Conservation (phyloP, 2,329 filamentous ascomycete genomes). For the Aureobasidium sp. region DNA sequence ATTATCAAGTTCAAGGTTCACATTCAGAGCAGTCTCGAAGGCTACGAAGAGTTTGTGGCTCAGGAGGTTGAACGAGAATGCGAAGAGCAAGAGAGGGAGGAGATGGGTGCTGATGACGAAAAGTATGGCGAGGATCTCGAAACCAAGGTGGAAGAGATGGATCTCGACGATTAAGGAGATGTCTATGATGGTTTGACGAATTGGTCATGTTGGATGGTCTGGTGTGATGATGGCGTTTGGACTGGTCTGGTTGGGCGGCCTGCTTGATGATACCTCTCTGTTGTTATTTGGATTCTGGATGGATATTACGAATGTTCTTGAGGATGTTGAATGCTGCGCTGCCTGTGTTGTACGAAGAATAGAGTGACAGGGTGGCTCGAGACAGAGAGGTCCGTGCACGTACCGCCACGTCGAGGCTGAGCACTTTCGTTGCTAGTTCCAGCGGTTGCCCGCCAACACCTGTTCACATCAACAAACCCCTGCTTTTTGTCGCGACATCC, state of each 20-base stretch:
- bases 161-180: constrained; percentile 1
- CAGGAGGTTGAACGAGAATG: constrained; percentile 72
- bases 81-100: constrained; percentile 38
- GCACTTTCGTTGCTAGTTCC: background rate
- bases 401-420: constrained; percentile 1
- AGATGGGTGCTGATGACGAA: constrained; percentile 15
- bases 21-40: constrained; percentile 82
- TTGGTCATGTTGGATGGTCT: background rate
- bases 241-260: background rate
- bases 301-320: background rate
- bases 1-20: constrained; percentile 99
- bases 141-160: constrained; percentile 6
- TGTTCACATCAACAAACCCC: constrained; percentile 13
- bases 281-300: background rate
- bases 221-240: background rate
- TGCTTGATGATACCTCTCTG: constrained; percentile 11
- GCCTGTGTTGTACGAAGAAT: background rate
- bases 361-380: background rate
- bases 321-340: background rate
- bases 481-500: background rate
- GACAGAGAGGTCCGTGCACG: background rate
- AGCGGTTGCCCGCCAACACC: constrained; percentile 1
- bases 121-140: constrained; percentile 7
- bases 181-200: background rate
- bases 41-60: constrained; percentile 87